Base-by-base conservation (phyloP, 352 stramenopile species). In the Phytophthora macrochlamydospora region DNA sequence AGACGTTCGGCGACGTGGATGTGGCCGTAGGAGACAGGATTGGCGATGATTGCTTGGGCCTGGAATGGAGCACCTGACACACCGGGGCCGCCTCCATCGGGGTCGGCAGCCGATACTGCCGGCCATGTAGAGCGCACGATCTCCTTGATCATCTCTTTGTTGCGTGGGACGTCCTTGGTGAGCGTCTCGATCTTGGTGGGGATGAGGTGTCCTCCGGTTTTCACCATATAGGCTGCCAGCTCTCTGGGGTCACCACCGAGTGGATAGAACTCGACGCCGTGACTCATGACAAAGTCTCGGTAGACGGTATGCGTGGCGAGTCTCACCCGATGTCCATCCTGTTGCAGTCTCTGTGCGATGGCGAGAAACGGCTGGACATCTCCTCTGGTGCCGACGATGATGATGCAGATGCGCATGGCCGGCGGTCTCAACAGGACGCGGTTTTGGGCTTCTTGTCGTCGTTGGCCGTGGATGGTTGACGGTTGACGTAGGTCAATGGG, bases 31-130 rank as follows among this genome's bases (percentile, higher is more conserved):
- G 80, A 89, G 1, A 96, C 89, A 0, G 94, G 93, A 67, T 98
- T 98, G 13, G 90, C 87, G 71, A 98, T 98, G 51, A 98, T 97
- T n/a, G 91, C 91, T 60, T 98, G 75, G 0, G 92, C 91, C 40
- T 83, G 78, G 61, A 98, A 98, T 2, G 81, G 76, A n/a, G 46
- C 33, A 8, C 73, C 75, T 29, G 51, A 73, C 9, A 81, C 45
- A 2, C 76, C 78, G 3, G 66, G 56, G 13, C 76, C 81, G 8
- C 67, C 57, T 12, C 74, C 83, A 8, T 96, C 76, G 0, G 92
- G 91, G 56, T 97, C 89, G 7, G 76, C 45, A 13, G 76, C 74
- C 0, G 86, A 83, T 11, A 92, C 91, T 0, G 91, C 93, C 4
- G 89, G 87, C 92, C 94, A 98, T 33, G 87, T 96, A 11, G 73